Conservation (phyloP, 768 basidiomycete species). For the Trametes villosa region DNA sequence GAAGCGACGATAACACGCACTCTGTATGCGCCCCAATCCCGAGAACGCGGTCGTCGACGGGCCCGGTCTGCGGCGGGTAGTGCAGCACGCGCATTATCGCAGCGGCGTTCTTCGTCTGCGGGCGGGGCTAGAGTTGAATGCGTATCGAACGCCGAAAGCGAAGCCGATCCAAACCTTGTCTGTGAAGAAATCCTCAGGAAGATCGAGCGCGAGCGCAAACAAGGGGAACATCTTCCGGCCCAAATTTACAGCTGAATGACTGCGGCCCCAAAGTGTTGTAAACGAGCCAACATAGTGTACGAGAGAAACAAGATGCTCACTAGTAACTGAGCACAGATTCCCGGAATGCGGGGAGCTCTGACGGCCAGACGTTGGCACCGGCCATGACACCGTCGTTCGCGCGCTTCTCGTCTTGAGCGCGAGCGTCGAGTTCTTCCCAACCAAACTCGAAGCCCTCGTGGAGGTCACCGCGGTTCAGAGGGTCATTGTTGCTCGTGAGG, state of each 20-base stretch:
- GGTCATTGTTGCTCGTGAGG: slow-evolving; percentile 74
- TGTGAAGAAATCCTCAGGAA: slow-evolving; percentile 64
- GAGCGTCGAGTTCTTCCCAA: slow-evolving; percentile 55
- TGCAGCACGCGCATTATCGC: slow-evolving; percentile 70
- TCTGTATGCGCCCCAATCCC: slow-evolving; percentile 87
- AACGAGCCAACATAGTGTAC: slow-evolving; percentile 10
- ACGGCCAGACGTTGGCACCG: slow-evolving; percentile 82
- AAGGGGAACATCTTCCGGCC: slow-evolving; percentile 67
- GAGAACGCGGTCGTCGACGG: slow-evolving; percentile 66
- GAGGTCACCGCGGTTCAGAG: slow-evolving; percentile 79
- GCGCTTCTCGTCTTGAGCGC: slow-evolving; percentile 33
- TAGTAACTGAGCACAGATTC: slow-evolving; percentile 66
- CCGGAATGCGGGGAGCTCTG: slow-evolving; percentile 61
- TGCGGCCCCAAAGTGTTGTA: slow-evolving; percentile 28
- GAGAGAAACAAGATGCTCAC: slow-evolving; percentile 45
- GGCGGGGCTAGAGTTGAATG: background rate
- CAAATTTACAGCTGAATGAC: slow-evolving; percentile 55
- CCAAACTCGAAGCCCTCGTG: slow-evolving; percentile 93
- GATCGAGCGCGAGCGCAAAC: slow-evolving; percentile 68
- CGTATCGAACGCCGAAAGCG: background rate
- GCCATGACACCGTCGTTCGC: slow-evolving; percentile 60
- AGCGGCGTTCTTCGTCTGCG: slow-evolving; percentile 62
- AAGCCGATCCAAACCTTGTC: slow-evolving; percentile 54
- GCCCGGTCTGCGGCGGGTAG: slow-evolving; percentile 74
- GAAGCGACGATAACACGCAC: slow-evolving; percentile 44